Percentiles rank a stretch among this genome's conserved stretches.
phyloP scores from a whole-genome alignment of 1,284 basidiomycete genomes.

The Tilletia caries region DNA sequence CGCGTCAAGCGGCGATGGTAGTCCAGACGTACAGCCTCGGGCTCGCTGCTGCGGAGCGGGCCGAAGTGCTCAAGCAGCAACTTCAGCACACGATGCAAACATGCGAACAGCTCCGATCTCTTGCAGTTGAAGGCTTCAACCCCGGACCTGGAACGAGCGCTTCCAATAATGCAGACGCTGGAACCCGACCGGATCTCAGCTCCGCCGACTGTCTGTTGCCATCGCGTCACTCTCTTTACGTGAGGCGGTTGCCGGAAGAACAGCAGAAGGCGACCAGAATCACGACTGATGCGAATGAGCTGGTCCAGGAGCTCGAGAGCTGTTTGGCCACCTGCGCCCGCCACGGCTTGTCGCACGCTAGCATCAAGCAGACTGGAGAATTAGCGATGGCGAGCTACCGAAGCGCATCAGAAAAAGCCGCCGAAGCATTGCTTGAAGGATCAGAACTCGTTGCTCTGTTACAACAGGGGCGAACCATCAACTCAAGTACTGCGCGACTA shows the following conservation, averaged over 20 bases:
- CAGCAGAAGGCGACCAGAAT: neutral
- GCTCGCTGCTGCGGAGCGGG: neutral
- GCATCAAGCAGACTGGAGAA: neutral
- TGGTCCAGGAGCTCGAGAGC: slow-evolving; percentile 6
- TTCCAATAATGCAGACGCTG: neutral
- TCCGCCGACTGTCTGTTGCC: neutral
- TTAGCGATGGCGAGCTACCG: neutral
- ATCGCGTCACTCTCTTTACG: slow-evolving; percentile 1
- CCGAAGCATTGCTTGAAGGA: neutral
- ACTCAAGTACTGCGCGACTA: neutral
- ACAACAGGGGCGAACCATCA: neutral
- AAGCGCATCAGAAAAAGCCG: neutral
- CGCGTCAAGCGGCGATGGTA: slow-evolving; percentile 10
- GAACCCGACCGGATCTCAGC: slow-evolving; percentile 3
- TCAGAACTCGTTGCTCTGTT: neutral
- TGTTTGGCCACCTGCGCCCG: neutral
- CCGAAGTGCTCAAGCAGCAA: slow-evolving; percentile 1
- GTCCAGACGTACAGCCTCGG: slow-evolving; percentile 14
- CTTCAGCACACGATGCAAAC: neutral
- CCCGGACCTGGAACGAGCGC: slow-evolving; percentile 1
- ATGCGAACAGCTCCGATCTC: neutral
- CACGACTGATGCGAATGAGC: neutral
- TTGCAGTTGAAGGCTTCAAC: neutral
- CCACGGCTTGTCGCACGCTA: neutral
- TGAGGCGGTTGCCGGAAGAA: neutral